phyloP scores from a whole-genome alignment of 2,329 filamentous ascomycete species.

The Triangularia setosa region DNA sequence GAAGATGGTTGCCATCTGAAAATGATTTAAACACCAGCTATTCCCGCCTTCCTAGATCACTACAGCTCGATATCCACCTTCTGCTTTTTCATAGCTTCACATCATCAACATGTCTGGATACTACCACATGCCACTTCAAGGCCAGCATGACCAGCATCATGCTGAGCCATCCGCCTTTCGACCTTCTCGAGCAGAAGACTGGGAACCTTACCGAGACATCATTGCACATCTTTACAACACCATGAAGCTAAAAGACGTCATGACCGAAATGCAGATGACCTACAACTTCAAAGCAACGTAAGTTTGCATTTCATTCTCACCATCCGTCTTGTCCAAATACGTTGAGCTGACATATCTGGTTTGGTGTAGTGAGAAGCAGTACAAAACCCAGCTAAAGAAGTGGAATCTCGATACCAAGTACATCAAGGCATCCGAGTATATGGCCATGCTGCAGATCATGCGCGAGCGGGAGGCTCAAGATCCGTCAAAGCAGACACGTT shows the following conservation, averaged over 20 bases:
- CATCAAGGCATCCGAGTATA: constrained; percentile 32
- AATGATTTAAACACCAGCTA: not conserved
- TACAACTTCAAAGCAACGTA: constrained; percentile 33
- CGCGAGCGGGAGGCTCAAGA: constrained; percentile 23
- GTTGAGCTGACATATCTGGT: not conserved
- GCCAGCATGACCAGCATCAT: constrained; percentile 9
- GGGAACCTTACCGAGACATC: constrained; percentile 31
- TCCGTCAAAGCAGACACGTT: constrained; percentile 27
- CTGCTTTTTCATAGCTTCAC: not conserved
- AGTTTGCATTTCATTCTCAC: not conserved
- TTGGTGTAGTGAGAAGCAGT: constrained; percentile 29
- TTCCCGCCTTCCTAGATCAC: constrained; percentile 1
- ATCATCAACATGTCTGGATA: constrained; percentile 15
- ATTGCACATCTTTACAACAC: constrained; percentile 30
- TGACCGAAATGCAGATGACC: constrained; percentile 32
- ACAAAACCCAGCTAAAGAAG: constrained; percentile 33
- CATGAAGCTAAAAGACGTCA: constrained; percentile 37
- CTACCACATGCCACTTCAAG: constrained; percentile 12
- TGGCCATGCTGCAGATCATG: constrained; percentile 31
- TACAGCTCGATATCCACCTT: not conserved
- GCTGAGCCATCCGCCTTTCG: constrained; percentile 18
- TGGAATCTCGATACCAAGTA: constrained; percentile 35
- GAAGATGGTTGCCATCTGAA: not conserved
- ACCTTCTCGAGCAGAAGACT: constrained; percentile 31
- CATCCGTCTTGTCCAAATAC: not conserved